Evolutionary conservation across 2,329 filamentous ascomycete genomes (phyloP).

Genomic region (Lanzia echinophila): DNA sequence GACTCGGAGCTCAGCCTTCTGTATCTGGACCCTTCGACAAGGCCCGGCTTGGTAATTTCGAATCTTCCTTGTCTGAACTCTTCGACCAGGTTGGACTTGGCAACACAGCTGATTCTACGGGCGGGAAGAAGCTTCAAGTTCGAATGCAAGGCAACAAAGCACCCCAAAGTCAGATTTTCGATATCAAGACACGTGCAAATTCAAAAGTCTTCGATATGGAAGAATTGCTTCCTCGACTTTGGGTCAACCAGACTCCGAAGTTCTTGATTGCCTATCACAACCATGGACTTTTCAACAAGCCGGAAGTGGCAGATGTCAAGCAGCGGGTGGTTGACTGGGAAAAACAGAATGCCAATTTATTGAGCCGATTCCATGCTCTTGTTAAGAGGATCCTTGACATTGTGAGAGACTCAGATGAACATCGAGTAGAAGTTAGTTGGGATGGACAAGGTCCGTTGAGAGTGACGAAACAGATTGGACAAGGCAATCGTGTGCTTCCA

Average conservation of each 20-base stretch:
- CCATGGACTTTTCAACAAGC: conserved; percentile 34
- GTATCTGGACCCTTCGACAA: conserved; percentile 17
- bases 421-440: conserved; percentile 14
- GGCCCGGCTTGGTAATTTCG: neutral
- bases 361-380: conserved; percentile 19
- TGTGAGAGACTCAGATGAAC: conserved; percentile 14
- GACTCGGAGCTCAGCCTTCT: neutral
- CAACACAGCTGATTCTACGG: conserved; percentile 30
- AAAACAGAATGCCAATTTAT: conserved; percentile 8
- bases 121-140: conserved; percentile 29
- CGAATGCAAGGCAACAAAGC: conserved; percentile 32
- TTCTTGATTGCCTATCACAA: conserved; percentile 46
- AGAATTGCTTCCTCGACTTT: conserved; percentile 40
- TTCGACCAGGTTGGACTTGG: neutral
- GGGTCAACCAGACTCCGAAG: conserved; percentile 44
- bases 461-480: conserved; percentile 19
- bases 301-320: conserved; percentile 13
- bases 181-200: conserved; percentile 40
- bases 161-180: conserved; percentile 24
- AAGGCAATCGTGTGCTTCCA: conserved; percentile 19
- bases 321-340: conserved; percentile 17
- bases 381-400: conserved; percentile 20
- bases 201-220: conserved; percentile 16
- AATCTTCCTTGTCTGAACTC: conserved; percentile 16
- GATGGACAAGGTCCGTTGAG: conserved; percentile 13